Percentiles rank a stretch among this genome's conserved stretches.
Conservation (phyloP, 2,329 filamentous ascomycete genomes). For the Trichoderma polysporum region DNA sequence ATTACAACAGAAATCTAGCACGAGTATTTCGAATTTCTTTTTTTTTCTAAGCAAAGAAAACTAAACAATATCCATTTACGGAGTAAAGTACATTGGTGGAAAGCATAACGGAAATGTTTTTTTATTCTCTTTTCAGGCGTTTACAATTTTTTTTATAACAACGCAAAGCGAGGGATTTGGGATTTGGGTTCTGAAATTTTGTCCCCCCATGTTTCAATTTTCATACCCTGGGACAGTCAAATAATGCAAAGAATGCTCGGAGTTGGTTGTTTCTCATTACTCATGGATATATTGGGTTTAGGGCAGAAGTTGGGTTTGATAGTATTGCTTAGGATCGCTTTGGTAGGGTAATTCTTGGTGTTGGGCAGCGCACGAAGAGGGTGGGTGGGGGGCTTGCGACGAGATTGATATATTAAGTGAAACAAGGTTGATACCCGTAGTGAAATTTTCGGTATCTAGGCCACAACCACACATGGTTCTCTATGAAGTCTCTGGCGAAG, state of each 20-base stretch:
- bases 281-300: conserved; percentile 28
- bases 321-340: neutral
- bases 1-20: neutral
- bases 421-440: conserved; percentile 21
- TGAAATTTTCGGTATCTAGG: conserved; percentile 13
- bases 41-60: neutral
- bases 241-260: conserved; percentile 16
- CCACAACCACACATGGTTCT: neutral
- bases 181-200: neutral
- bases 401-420: conserved; percentile 12
- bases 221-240: conserved; percentile 21
- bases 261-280: conserved; percentile 26
- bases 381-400: neutral
- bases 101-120: neutral
- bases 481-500: neutral
- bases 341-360: conserved; percentile 1
- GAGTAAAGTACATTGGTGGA: neutral
- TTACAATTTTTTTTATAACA: neutral
- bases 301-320: conserved; percentile 13
- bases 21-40: neutral
- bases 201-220: conserved; percentile 2
- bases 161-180: conserved; percentile 1
- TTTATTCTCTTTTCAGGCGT: neutral
- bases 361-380: neutral
- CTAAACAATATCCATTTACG: neutral